Base-by-base conservation (phyloP, 2,329 filamentous ascomycete species). In the Amylocarpus encephaloides region DNA sequence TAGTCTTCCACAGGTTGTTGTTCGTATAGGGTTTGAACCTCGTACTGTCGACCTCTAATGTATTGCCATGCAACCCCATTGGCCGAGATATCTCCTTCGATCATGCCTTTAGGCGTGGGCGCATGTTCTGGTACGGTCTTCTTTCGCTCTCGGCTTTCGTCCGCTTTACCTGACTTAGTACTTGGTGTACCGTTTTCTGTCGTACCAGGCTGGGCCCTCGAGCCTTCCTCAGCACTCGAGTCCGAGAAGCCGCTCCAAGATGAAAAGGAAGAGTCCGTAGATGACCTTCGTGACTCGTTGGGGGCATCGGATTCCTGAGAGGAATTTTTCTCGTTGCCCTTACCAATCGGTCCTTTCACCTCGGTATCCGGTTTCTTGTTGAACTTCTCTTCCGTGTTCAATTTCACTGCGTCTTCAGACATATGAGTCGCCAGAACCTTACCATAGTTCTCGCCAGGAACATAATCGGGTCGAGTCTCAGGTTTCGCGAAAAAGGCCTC, bases 31-130 rank as follows among this genome's bases (percentile, higher is more conserved):
- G 87, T 79, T 49, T 88, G 81, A 7, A 98, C 93, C 0, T 89
- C 87, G 57, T 83, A 93, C 62, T 95, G 89, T 9, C 92, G 83
- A 36, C 93, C 93, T 67, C 91, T 83, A 48, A 96, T 91, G 59
- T 83, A 81, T 45, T 60, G 58, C 12, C 61, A 50, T 4, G 57
- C 59, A 30, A 66, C 61, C 7, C 62, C 62, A 35, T 56, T 63
- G 47, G 53, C 39, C 18, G 50, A 48, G 22, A 53, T 48, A 26
- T 53, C 54, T 29, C 32, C 52, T 26, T 56, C 45, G 4, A 46
- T 30, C 12, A 53, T 13, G 15, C 42, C 47, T 44, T 12, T 26
- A 2, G 9, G 18, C 29, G 13, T 52, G 18, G 6, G n/a, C 13
- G 26, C 26, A 5, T 34, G 13, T 35, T 29, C 29, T 19, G n/a